Evolutionary conservation across 148 eudicot genomes (phyloP).

Genomic region (Rhododendron simsii): DNA sequence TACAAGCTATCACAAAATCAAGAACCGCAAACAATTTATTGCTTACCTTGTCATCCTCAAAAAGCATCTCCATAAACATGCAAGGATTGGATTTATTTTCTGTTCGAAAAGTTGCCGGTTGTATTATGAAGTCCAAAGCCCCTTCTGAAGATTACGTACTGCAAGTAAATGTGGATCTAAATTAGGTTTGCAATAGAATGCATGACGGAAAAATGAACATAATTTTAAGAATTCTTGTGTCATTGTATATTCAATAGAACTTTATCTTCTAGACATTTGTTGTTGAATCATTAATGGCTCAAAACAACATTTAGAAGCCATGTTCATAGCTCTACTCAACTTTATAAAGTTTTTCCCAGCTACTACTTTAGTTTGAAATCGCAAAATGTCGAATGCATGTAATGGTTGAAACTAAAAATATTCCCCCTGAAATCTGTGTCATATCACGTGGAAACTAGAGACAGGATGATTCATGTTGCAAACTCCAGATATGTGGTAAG

Average conservation of each 20-base stretch:
- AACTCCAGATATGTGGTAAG: background rate
- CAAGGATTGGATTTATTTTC: conserved; percentile 29
- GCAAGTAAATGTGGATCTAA: background rate
- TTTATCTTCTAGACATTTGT: background rate
- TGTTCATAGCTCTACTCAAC: background rate
- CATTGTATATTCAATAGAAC: background rate
- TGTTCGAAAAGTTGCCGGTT: conserved; percentile 25
- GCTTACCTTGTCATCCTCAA: conserved; percentile 32
- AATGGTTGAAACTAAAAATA: background rate
- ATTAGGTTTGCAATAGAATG: background rate
- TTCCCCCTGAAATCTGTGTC: background rate
- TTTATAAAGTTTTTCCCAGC: background rate
- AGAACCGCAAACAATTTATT: background rate
- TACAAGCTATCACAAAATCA: background rate
- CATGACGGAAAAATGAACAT: background rate
- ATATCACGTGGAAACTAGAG: background rate
- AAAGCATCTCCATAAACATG: conserved; percentile 28
- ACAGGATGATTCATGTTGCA: background rate
- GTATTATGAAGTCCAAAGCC: conserved; percentile 36
- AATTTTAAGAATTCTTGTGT: background rate
- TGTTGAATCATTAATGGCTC: background rate
- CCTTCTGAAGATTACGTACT: conserved; percentile 36
- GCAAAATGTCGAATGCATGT: background rate
- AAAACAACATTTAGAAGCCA: background rate
- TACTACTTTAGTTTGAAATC: background rate